phyloP scores from a whole-genome alignment of 2,329 filamentous ascomycete species.

The Neonectria faginata region DNA sequence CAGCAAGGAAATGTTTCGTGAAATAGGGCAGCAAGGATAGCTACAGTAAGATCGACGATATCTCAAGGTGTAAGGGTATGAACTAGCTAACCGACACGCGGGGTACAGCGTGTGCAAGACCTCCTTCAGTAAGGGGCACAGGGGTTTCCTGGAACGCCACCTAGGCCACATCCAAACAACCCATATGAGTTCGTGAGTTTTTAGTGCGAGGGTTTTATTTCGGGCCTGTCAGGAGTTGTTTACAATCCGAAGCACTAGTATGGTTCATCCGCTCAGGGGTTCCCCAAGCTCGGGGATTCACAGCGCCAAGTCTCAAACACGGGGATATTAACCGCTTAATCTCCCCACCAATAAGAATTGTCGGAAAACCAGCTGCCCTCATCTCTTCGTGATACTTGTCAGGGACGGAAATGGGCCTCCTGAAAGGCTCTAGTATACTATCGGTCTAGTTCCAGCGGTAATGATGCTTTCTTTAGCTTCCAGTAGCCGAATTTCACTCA shows the following conservation, averaged over 20 bases:
- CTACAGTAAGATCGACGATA: background rate
- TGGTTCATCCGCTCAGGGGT: constrained; percentile 13
- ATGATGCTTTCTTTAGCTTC: background rate
- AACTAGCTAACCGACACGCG: background rate
- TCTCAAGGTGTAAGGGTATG: background rate
- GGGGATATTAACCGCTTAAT: background rate
- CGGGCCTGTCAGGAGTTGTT: constrained; percentile 12
- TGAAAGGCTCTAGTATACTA: background rate
- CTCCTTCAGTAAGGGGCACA: background rate
- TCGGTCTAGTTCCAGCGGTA: background rate
- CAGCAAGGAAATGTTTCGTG: background rate
- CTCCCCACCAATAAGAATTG: background rate
- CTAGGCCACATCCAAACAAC: background rate
- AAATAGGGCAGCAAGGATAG: background rate
- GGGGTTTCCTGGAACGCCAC: background rate
- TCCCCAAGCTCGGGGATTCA: background rate
- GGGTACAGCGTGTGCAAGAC: constrained; percentile 9
- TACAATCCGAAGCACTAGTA: constrained; percentile 19
- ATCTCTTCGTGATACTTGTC: constrained; percentile 12
- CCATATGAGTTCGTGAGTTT: background rate
- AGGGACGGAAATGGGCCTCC: background rate
- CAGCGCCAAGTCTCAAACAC: constrained; percentile 18
- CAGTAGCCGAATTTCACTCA: background rate
- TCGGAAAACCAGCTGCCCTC: background rate
- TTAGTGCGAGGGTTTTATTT: constrained; percentile 3